Conservation (phyloP, 2,329 filamentous ascomycete genomes). For the Purpureocillium lavendulum region DNA sequence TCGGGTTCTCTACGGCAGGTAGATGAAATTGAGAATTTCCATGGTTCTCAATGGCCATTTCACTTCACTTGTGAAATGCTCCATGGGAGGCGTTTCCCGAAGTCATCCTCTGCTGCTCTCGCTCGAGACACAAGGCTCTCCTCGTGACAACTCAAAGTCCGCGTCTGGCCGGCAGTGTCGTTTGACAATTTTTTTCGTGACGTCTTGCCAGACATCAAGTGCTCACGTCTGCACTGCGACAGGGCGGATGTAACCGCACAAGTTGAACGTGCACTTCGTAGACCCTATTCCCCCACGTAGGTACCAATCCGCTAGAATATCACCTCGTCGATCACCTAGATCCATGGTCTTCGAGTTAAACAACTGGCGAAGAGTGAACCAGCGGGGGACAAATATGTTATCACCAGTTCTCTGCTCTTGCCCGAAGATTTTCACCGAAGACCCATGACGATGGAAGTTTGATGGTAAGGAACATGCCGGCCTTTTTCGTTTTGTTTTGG, state of each 20-base stretch:
- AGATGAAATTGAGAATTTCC: slow-evolving; percentile 34
- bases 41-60: slow-evolving; percentile 64
- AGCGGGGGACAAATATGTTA: slow-evolving; percentile 30
- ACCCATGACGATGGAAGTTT: slow-evolving; percentile 67
- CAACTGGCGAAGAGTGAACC: slow-evolving; percentile 77
- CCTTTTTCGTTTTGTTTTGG: too few species aligned
- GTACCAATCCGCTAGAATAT: slow-evolving; percentile 65
- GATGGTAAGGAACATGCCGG: slow-evolving; percentile 71
- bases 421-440: slow-evolving; percentile 74
- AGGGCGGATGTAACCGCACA: too few species aligned
- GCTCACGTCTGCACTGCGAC: too few species aligned
- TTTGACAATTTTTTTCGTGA: too few species aligned
- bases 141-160: too few species aligned
- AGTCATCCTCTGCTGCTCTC: slow-evolving; percentile 30
- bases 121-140: not conserved
- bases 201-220: too few species aligned
- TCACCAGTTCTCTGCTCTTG: slow-evolving; percentile 52
- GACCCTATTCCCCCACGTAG: slow-evolving; percentile 1
- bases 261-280: slow-evolving; percentile 9
- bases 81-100: slow-evolving; percentile 70
- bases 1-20: slow-evolving; percentile 23
- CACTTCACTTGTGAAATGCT: slow-evolving; percentile 60
- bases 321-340: slow-evolving; percentile 67
- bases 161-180: too few species aligned
- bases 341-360: slow-evolving; percentile 85